phyloP scores from a whole-genome alignment of 305 asterid genomes.

The Plantago lanceolata region DNA sequence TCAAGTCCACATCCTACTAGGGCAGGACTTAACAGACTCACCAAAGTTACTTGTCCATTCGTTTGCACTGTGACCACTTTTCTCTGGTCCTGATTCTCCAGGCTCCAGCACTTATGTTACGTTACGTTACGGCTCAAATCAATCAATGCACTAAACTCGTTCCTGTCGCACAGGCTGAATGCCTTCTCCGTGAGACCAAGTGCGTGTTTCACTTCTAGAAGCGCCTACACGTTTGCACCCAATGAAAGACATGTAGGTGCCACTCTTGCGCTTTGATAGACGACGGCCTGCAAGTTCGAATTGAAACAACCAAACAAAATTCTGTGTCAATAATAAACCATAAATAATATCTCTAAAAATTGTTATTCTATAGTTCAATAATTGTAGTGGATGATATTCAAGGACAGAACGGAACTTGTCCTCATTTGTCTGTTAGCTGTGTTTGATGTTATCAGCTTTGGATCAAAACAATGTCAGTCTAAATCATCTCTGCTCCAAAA shows the following conservation, averaged over 20 bases:
- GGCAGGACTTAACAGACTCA: no score
- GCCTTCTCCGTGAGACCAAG: neutral
- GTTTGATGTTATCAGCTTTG: constrained; percentile 18
- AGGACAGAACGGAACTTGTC: constrained; percentile 28
- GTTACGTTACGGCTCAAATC: no score
- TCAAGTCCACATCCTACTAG: constrained; percentile 7
- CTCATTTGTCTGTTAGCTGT: constrained; percentile 34
- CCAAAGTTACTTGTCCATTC: constrained; percentile 11
- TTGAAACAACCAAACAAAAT: neutral
- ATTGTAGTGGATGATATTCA: neutral
- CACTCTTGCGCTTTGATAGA: no score
- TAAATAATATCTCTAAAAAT: neutral
- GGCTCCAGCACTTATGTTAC: no score
- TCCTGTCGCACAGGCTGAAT: neutral
- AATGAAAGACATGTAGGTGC: neutral
- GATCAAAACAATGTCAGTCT: constrained; percentile 33
- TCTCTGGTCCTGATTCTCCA: neutral
- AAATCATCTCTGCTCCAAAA: constrained; percentile 21
- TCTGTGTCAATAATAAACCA: neutral
- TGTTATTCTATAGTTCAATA: neutral
- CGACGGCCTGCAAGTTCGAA: neutral
- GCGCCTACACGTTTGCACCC: neutral
- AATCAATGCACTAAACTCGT: neutral
- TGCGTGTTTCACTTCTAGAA: neutral
- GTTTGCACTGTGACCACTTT: constrained; percentile 23